These are phyloP conservation scores for Nicotiana paniculata DNA, from an alignment of 257 asterid genomes.

Conservation along the genomic window DNA sequence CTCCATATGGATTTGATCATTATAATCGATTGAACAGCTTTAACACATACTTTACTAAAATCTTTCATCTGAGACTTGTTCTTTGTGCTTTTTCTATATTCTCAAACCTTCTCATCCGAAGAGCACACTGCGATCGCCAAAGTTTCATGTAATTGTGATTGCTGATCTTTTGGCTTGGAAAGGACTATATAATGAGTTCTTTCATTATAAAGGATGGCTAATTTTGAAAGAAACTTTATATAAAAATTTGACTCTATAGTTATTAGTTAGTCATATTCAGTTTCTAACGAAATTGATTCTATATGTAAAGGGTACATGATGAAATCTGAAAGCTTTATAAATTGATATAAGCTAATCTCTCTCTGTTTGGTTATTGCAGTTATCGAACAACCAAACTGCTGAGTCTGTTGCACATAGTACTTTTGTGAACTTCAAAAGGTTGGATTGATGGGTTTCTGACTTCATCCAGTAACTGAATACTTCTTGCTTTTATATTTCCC, in stretches of 20 bases:
- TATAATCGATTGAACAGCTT: too few species aligned
- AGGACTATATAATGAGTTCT: neutral
- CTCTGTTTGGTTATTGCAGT: slow-evolving; percentile 13
- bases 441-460: neutral
- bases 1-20: too few species aligned
- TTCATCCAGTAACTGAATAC: neutral
- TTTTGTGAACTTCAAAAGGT: slow-evolving; percentile 30
- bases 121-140: slow-evolving; percentile 33
- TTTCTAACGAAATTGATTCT: neutral
- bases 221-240: neutral
- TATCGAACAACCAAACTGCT: slow-evolving; percentile 7
- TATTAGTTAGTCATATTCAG: neutral
- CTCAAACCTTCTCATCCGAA: slow-evolving; percentile 29
- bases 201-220: neutral
- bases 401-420: slow-evolving; percentile 12
- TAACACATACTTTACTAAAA: neutral
- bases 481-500: too few species aligned
- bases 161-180: neutral
- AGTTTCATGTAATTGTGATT: slow-evolving; percentile 42
- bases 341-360: neutral
- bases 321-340: neutral
- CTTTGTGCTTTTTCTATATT: slow-evolving; percentile 25
- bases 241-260: neutral
- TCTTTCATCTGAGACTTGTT: neutral
- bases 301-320: neutral